Evolutionary conservation across 306 rosid species (phyloP).

Genomic region (Vigna angularis): DNA sequence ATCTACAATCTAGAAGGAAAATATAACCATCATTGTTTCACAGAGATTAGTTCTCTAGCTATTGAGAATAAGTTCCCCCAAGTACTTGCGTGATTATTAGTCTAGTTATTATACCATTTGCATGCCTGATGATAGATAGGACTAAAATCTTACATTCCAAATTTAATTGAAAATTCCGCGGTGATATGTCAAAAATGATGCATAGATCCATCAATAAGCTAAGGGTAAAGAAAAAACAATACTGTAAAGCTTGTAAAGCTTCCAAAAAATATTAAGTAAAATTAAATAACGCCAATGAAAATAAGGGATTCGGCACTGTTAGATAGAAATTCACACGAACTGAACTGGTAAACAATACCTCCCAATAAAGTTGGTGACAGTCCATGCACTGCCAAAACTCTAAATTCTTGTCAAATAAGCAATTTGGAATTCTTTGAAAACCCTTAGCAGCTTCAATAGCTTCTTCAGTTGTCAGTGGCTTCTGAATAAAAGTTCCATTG

Average conservation of each 20-base stretch:
- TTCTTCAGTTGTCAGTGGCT: slow-evolving; percentile 82
- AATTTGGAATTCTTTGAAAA: slow-evolving; percentile 83
- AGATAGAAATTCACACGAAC: slow-evolving; percentile 17
- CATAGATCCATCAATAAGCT: slow-evolving; percentile 13
- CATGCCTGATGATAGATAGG: neutral
- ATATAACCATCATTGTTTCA: no score
- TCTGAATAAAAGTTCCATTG: slow-evolving; percentile 92
- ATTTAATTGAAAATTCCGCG: neutral
- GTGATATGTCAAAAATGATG: slow-evolving; percentile 9
- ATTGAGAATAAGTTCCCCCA: no score
- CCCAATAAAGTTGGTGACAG: slow-evolving; percentile 94
- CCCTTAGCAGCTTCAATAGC: slow-evolving; percentile 88
- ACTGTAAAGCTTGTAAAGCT: neutral
- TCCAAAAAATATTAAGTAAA: slow-evolving; percentile 19
- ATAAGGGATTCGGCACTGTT: slow-evolving; percentile 29
- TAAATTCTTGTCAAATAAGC: slow-evolving; percentile 85
- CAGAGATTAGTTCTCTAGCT: no score
- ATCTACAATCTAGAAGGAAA: neutral
- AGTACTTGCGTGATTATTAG: neutral
- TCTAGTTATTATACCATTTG: neutral
- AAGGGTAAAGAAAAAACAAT: slow-evolving; percentile 10
- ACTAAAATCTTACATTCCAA: neutral
- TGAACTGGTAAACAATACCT: slow-evolving; percentile 58
- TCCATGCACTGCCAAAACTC: slow-evolving; percentile 97
- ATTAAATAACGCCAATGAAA: neutral